phyloP scores from a whole-genome alignment of 352 stramenopile species.

The Salisapilia sapeloensis region DNA sequence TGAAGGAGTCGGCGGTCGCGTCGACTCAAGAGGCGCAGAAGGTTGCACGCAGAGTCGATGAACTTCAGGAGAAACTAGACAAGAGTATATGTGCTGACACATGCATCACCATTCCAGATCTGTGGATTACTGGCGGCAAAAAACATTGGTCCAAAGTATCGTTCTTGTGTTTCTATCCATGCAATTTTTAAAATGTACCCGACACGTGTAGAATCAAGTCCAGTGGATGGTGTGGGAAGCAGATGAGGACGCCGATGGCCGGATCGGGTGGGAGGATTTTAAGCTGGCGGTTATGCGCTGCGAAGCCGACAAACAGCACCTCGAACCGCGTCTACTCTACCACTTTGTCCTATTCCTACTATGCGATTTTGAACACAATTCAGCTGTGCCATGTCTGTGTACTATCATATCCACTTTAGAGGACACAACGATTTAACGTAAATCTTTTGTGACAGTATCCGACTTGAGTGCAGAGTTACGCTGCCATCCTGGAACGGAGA shows the following conservation, averaged over 20 bases:
- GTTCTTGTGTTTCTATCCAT: not conserved
- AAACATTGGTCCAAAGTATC: constrained; percentile 1
- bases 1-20: no score
- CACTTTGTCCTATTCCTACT: constrained; percentile 91
- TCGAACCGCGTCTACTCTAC: constrained; percentile 89
- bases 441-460: constrained; percentile 1
- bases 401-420: not conserved
- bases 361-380: constrained; percentile 82
- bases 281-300: constrained; percentile 83
- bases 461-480: not conserved
- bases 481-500: no score
- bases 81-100: not conserved
- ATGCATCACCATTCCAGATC: no score
- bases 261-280: constrained; percentile 87
- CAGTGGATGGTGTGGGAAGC: constrained; percentile 96
- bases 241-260: constrained; percentile 89
- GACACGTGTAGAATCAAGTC: constrained; percentile 48
- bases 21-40: no score
- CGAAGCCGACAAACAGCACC: constrained; percentile 78
- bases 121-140: constrained; percentile 1
- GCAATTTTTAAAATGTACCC: not conserved
- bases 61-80: constrained; percentile 11
- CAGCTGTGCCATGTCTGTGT: constrained; percentile 71
- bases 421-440: not conserved
- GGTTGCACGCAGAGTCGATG: no score